Conservation (phyloP, 768 basidiomycete genomes). For the Russula olivacea region DNA sequence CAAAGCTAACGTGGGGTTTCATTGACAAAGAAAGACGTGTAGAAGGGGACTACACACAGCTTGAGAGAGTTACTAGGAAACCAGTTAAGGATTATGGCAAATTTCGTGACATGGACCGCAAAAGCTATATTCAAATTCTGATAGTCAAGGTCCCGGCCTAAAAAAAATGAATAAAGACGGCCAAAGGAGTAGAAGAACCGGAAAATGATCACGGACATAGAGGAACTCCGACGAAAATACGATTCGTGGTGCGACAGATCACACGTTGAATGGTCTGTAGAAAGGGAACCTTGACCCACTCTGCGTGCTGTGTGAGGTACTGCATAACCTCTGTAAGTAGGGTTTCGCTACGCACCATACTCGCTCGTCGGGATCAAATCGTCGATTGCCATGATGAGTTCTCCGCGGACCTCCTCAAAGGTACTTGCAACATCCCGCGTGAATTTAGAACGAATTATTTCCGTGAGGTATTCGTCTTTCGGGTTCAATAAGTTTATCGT, state of each 20-base stretch:
- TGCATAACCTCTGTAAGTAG: background rate
- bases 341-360: background rate
- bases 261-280: slow-evolving; percentile 31
- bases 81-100: slow-evolving; percentile 32
- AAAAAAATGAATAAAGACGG: background rate
- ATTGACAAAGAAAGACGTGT: background rate
- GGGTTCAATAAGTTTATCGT: background rate
- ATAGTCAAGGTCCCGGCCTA: slow-evolving; percentile 42
- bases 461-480: background rate
- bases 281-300: slow-evolving; percentile 33
- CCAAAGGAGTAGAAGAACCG: background rate
- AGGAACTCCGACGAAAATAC: slow-evolving; percentile 37
- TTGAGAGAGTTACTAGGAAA: slow-evolving; percentile 40
- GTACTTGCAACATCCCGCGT: background rate
- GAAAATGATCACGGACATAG: slow-evolving; percentile 29
- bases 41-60: slow-evolving; percentile 34
- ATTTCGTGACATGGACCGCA: slow-evolving; percentile 34
- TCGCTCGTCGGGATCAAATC: background rate
- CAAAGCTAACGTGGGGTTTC: background rate
- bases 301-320: slow-evolving; percentile 25
- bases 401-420: background rate
- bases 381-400: background rate
- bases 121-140: slow-evolving; percentile 26
- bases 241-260: slow-evolving; percentile 36
- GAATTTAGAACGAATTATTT: background rate